Base-by-base conservation (phyloP, 2,329 filamentous ascomycete species). In the Monilinia vaccinii-corymbosi region DNA sequence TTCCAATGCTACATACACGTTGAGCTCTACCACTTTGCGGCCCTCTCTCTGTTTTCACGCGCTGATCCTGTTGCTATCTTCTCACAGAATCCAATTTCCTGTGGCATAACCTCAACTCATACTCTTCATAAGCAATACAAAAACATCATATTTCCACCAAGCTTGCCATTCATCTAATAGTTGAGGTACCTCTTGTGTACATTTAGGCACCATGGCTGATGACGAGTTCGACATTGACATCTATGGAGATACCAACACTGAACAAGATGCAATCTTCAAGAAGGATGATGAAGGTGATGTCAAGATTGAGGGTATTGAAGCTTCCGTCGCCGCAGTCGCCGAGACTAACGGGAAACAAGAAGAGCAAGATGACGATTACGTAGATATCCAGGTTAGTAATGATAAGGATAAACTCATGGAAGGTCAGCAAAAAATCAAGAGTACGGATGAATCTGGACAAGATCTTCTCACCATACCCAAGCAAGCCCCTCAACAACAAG, bases 151-250 rank as follows among this genome's bases (percentile, higher is more conserved):
- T 62, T 56, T 25, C 62, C 57, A 28, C 42, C 36, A 31, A 42
- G 7, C 45, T 49, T 13, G 42, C 32, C 45, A 6, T 48, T 21
- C 11, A 31, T 25, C 31, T 31, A 10, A 42, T 42, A 31, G 11
- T 51, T 31, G 45, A 62, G 62, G 62, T 32, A 48, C 47, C 46
- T 51, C 34, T 49, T 51, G 56, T 50, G 28, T 50, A 51, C 45
- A 50, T 50, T 23, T 28, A 52, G 45, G 25, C 65, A 63, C 61
- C 58, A 88, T 87, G 85, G 82, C 84, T 67, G 85, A 88, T 68
- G 84, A 87, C 69, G 84, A 87, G 68, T 87, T 86, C 72, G 85
- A 88, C 68, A 87, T 88, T 74, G 85, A 88, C 67, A 85, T 88
- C 69, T 88, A 88, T 70, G 85, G 83, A 68, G 85, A 87, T 68